A percentile compares a stretch with the other conserved stretches of the same genome.
phyloP scores from a whole-genome alignment of 2,329 filamentous ascomycete genomes.

The Dryadomyces quercus-mongolicae region DNA sequence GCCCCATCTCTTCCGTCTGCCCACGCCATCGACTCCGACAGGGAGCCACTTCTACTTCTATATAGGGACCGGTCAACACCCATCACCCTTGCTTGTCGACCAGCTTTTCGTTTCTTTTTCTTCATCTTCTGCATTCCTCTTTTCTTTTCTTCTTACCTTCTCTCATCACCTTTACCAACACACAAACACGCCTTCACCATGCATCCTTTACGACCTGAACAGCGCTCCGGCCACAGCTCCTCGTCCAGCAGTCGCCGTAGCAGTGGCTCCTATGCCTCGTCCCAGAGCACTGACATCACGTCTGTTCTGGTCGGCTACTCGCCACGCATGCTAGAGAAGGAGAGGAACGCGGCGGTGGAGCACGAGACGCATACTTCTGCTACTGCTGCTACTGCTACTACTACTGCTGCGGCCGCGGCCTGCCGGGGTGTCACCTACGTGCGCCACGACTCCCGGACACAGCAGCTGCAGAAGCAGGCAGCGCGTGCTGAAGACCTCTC shows the following conservation, averaged over 20 bases:
- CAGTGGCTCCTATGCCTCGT: slow-evolving; percentile 29
- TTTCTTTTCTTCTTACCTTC: neutral
- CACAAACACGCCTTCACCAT: slow-evolving; percentile 9
- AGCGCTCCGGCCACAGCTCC: slow-evolving; percentile 15
- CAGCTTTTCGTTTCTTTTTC: neutral
- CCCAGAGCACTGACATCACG: slow-evolving; percentile 32
- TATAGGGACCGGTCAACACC: too few species aligned
- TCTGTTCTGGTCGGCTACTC: slow-evolving; percentile 26
- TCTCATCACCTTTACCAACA: neutral
- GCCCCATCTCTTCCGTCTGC: too few species aligned
- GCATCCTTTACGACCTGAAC: slow-evolving; percentile 22
- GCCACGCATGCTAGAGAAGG: slow-evolving; percentile 21
- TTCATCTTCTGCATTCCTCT: neutral
- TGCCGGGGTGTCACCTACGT: neutral
- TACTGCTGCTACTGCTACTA: neutral
- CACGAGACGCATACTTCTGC: neutral
- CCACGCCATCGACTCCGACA: too few species aligned
- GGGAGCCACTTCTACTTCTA: too few species aligned
- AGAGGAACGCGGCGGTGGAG: neutral
- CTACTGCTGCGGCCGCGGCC: neutral
- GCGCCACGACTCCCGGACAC: too few species aligned
- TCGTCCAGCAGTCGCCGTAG: slow-evolving; percentile 24
- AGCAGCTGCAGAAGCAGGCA: neutral
- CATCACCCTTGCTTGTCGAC: too few species aligned
- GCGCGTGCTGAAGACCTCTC: slow-evolving; percentile 22